Evolutionary conservation across 164 flowering plant species (phyloP), one percentile per base, ranked within the genome.

Genomic region (Liriodendron chinense): DNA sequence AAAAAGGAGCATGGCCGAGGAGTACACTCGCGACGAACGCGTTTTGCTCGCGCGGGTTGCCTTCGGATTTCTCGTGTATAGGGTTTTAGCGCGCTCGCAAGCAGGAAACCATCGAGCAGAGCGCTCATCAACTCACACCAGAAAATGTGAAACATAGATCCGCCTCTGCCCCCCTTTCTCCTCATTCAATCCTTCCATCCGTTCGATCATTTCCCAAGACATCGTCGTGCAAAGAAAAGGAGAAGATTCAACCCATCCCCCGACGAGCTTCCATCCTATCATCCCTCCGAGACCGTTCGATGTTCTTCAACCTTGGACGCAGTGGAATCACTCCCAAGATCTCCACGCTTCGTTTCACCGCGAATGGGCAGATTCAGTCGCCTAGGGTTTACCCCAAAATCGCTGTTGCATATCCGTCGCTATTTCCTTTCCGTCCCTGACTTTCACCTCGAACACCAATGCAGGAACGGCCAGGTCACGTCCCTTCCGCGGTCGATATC

Each of bases 291-390:
- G 26, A 12, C 68, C 24, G 22, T 65, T 65, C 16, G 14, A 65
- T 65, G 68, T 24, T 65, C 6, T 65, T 24, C 68, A 3, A 22
- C 16, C 13, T 24, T 65, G 24, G 68, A 5, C 25, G 25, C 43
- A 10, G 16, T 7, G 28, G 28, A 65, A 22, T 65, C 68, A 28
- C 28, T 10, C 6, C 68, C 26, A 13, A 65, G 26, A 65, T 22
- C 28, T 3, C 68, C 26, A 24, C 25, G 2, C 4, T 34, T 68
- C 70, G 22, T 59, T 49, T 34, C 22, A 0, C 16, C 3, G 23
- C 53, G 22, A 50, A 74, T 74, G 77, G 77, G 65, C 64, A 68
- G 77, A 43, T 59, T 74, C 49, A 48, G 56, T 7, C 66, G 66
- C n/a, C 28, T 74, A 43, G 77, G 71, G 65, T 53, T 74, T 16